Conservation (phyloP, 2,329 filamentous ascomycete genomes). For the Pleurostoma richardsiae region DNA sequence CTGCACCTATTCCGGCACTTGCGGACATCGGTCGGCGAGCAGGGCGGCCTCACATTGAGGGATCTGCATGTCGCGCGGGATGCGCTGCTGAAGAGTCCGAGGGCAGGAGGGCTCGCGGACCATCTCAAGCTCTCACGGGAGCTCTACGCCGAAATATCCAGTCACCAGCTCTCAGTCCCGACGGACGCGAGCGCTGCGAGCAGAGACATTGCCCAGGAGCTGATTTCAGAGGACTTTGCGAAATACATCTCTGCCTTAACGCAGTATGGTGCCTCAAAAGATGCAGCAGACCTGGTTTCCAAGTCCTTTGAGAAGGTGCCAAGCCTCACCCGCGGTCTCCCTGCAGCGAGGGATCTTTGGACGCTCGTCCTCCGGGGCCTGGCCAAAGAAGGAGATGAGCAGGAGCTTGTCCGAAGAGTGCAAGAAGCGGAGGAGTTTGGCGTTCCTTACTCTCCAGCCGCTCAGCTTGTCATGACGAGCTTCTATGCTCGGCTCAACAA, state of each 20-base stretch:
- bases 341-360: constrained; percentile 27
- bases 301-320: constrained; percentile 4
- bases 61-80: constrained; percentile 40
- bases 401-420: constrained; percentile 52
- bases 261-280: constrained; percentile 47
- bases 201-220: no score
- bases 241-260: constrained; percentile 46
- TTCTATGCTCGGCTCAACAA: constrained; percentile 58
- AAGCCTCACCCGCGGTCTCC: no score
- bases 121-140: constrained; percentile 42
- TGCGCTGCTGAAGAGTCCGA: constrained; percentile 34
- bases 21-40: constrained; percentile 51
- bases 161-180: background rate
- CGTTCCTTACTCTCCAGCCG: constrained; percentile 33
- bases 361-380: constrained; percentile 55
- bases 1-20: constrained; percentile 46
- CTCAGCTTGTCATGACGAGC: constrained; percentile 51
- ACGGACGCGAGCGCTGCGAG: constrained; percentile 6
- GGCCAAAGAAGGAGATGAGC: constrained; percentile 51
- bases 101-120: constrained; percentile 30
- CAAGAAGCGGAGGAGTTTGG: constrained; percentile 43
- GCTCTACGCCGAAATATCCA: constrained; percentile 34
- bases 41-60: constrained; percentile 27
- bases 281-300: constrained; percentile 41
- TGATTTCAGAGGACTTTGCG: constrained; percentile 23